Evolutionary conservation across 2,329 filamentous ascomycete species (phyloP).

Genomic region (Fusarium mexicanum): DNA sequence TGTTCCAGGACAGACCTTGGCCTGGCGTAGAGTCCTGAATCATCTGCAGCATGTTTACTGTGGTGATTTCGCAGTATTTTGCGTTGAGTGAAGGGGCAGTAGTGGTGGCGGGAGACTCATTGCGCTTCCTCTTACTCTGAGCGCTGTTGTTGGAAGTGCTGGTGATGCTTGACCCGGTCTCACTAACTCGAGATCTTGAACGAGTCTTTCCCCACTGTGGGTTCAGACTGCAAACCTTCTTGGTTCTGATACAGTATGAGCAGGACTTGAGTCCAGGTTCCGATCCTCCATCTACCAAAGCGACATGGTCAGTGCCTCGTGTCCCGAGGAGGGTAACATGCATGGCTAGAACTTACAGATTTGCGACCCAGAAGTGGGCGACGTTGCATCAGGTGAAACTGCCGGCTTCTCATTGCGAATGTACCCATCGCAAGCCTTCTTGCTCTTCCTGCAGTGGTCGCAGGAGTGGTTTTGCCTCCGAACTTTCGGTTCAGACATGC

Average conservation of each 20-base stretch:
- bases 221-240: not conserved
- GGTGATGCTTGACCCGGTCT: not conserved
- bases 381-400: not conserved
- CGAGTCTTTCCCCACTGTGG: not conserved
- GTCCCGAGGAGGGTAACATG: not conserved
- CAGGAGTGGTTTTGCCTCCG: not conserved
- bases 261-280: not conserved
- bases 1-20: not conserved
- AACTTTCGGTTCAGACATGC: not conserved
- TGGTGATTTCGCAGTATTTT: not conserved
- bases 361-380: not conserved
- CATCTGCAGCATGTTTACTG: not conserved
- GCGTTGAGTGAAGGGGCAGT: not conserved
- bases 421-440: not conserved
- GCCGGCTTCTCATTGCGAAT: not conserved
- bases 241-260: not conserved
- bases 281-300: not conserved
- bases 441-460: not conserved
- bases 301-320: not conserved
- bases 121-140: not conserved
- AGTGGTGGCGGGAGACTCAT: rapidly evolving
- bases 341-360: not conserved
- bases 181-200: not conserved
- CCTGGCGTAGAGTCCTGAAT: not conserved
- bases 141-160: not conserved